Evolutionary conservation across 129 eudicot genomes (phyloP).

Genomic region (Cynara cardunculus): DNA sequence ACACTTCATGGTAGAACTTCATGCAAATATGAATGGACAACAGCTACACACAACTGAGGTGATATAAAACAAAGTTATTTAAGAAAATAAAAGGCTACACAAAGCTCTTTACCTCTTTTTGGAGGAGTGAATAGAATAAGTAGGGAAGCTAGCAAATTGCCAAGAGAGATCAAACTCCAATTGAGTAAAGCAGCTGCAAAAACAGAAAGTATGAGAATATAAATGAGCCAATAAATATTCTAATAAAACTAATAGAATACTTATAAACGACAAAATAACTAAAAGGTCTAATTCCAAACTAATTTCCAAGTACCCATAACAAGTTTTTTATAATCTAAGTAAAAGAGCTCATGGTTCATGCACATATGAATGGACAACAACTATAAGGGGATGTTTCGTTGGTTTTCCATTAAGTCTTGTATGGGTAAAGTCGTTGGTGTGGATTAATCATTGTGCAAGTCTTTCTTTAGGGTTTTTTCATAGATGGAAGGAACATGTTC

Average conservation of each 20-base stretch:
- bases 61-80: background rate
- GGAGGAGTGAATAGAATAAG: slow-evolving; percentile 58
- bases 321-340: background rate
- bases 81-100: background rate
- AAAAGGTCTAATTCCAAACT: background rate
- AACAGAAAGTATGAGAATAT: slow-evolving; percentile 5
- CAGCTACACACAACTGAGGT: background rate
- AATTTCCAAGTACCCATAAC: background rate
- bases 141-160: slow-evolving; percentile 64
- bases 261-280: background rate
- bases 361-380: background rate
- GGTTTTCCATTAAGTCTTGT: too few relatives aligned
- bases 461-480: too few relatives aligned
- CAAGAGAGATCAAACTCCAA: slow-evolving; percentile 86
- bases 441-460: too few relatives aligned
- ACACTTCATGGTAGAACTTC: background rate
- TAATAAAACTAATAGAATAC: background rate
- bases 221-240: background rate
- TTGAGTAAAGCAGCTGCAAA: slow-evolving; percentile 82
- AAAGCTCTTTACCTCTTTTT: slow-evolving; percentile 57
- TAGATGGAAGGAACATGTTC: too few relatives aligned
- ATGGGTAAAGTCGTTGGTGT: too few relatives aligned
- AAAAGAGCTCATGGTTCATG: background rate
- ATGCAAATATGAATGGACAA: background rate
- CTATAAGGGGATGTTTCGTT: background rate